These are phyloP conservation scores for slime mould (Dictyostelium discoideum) DNA, from an alignment of 78 protist genomes.

Conservation along the genomic window DNA sequence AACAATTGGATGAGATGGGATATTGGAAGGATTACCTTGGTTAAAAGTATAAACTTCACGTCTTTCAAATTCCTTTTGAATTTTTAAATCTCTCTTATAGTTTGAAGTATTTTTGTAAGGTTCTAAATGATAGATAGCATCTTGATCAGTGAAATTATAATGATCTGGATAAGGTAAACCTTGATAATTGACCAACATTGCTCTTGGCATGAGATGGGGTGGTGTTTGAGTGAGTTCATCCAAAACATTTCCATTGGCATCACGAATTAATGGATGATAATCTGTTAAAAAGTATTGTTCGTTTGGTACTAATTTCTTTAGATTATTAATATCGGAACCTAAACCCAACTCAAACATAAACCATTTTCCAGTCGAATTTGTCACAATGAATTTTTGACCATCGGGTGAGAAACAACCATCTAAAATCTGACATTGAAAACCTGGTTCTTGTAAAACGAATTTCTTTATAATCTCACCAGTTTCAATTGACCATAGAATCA, in stretches of 20 bases:
- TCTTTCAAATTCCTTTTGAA: constrained; percentile 29
- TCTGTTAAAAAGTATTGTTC: constrained; percentile 72
- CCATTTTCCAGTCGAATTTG: constrained; percentile 46
- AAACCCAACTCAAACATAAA: constrained; percentile 66
- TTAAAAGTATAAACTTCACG: constrained; percentile 2
- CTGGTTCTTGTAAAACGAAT: constrained; percentile 41
- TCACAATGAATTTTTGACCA: constrained; percentile 57
- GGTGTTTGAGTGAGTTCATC: constrained; percentile 75
- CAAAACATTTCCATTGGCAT: constrained; percentile 50
- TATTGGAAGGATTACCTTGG: constrained; percentile 8
- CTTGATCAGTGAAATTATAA: neutral
- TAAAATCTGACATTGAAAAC: neutral
- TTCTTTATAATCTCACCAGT: constrained; percentile 46
- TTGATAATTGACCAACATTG: constrained; percentile 30
- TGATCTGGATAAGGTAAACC: constrained; percentile 31
- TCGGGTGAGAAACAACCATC: constrained; percentile 78
- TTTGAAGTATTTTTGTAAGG: neutral
- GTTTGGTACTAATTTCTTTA: neutral
- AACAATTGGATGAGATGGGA: constrained; percentile 15
- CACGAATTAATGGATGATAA: constrained; percentile 63
- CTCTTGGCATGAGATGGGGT: constrained; percentile 57
- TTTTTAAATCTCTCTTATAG: neutral
- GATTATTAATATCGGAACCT: neutral
- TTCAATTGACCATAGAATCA: constrained; percentile 69
- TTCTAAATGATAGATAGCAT: neutral